Evolutionary conservation across 352 stramenopile species (phyloP), one percentile per base, ranked within the genome.

Genomic region (Globisporangium apiculatum): DNA sequence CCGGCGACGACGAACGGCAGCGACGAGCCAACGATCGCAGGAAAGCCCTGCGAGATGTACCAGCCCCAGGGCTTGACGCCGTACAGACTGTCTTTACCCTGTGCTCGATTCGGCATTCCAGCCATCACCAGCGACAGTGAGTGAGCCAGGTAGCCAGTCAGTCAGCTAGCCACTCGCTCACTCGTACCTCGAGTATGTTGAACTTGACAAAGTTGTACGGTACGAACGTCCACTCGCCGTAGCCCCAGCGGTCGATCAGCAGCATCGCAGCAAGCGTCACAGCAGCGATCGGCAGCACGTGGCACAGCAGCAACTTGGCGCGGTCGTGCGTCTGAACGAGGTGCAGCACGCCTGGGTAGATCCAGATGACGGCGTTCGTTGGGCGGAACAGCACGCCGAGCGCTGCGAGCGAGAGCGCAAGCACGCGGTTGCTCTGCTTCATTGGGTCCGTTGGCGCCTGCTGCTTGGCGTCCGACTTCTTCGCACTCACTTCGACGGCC

Each of bases 201-300:
- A 94, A 92, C 65, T 83, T 87, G 57, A 94, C 64, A 45, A 96
- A 96, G 62, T 96, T 96, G 41, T 76, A 70, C 7, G 83, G 84
- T 40, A 96, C 86, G 53, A 91, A 89, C 9, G 86, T 94, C 81
- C 79, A 92, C 45, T 76, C 75, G 31, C 85, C 81, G 55, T 96
- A 96, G 37, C 78, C 78, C 43, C 77, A 51, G 40, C 75, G 73
- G 59, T 96, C 86, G 38, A 96, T 87, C 51, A 78, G 61, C 10
- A 94, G 47, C 83, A 94, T 94, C 0, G 58, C 40, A 18, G 59
- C 46, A 46, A 83, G 58, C 8, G 84, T 82, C 6, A 71, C 54
- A 8, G 74, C 38, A 3, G 73, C 84, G 51, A 94, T 91, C 1
- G 79, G 79, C 7, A 88, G 17, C 1, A 94, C 77, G 24, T 67